These are phyloP conservation scores for Meripilus lineatus DNA, from an alignment of 1,284 basidiomycete species.

Conservation along the genomic window DNA sequence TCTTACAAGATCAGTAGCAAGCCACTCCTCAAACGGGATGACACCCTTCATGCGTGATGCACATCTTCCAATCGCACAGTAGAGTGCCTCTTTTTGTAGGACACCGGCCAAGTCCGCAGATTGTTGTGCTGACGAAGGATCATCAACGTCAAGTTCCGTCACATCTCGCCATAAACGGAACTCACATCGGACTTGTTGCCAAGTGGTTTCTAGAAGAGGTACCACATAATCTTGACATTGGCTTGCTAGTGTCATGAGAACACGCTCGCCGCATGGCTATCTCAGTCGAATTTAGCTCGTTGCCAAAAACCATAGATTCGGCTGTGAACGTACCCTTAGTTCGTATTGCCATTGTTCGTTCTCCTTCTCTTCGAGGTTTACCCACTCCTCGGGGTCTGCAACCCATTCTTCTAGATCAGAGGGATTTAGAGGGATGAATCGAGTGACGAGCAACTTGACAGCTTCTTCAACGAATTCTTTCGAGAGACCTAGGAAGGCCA, in stretches of 20 bases:
- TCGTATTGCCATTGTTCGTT: slow-evolving; percentile 88
- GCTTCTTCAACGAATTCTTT: slow-evolving; percentile 75
- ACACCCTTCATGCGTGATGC: slow-evolving; percentile 58
- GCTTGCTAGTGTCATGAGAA: slow-evolving; percentile 73
- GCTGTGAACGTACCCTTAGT: slow-evolving; percentile 57
- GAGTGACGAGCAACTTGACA: slow-evolving; percentile 72
- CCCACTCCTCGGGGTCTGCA: slow-evolving; percentile 87
- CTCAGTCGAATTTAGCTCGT: slow-evolving; percentile 1
- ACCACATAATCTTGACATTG: slow-evolving; percentile 73
- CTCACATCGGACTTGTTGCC: slow-evolving; percentile 50
- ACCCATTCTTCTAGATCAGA: slow-evolving; percentile 77
- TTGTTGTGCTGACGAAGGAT: slow-evolving; percentile 38
- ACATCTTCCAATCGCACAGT: slow-evolving; percentile 85
- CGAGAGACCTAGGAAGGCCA: slow-evolving; percentile 51
- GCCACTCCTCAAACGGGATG: slow-evolving; percentile 67
- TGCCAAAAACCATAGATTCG: not conserved
- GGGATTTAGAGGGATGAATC: slow-evolving; percentile 78
- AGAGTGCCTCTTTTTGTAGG: slow-evolving; percentile 81
- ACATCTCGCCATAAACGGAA: slow-evolving; percentile 13
- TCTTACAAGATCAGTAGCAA: slow-evolving; percentile 48
- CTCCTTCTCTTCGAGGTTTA: slow-evolving; percentile 80
- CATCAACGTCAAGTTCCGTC: slow-evolving; percentile 1
- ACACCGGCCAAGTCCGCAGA: slow-evolving; percentile 57
- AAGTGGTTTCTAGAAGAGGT: slow-evolving; percentile 61
- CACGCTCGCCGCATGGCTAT: slow-evolving; percentile 84